Base-by-base conservation (phyloP, 2,329 filamentous ascomycete species). In the Aplosporella prunicola region DNA sequence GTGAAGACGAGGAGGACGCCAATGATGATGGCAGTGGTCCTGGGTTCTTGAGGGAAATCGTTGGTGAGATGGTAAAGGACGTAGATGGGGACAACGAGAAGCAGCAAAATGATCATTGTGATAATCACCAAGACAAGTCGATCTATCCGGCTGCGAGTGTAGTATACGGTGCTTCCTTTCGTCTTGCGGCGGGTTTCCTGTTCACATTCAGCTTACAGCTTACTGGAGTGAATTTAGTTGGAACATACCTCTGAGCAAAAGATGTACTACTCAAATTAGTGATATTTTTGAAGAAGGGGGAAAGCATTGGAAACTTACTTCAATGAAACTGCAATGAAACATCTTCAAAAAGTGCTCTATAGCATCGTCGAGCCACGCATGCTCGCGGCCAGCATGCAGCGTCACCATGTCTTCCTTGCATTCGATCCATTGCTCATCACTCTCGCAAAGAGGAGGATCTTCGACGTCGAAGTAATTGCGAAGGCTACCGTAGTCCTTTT, bases 341-440 rank as follows among this genome's bases (percentile, higher is more conserved):
- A 25, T n/a, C 14, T 27, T 43, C 5, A 51, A 30, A 2, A 47
- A 11, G 0, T 31, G 48, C 34, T 64, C 61, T 5, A 63, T 49
- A 0, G 39, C 27, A 2, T 45, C 45, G 35, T 66, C 63, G 0
- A 67, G 50, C 55, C 57, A 62, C 3, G 62, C 60, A 40, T 55
- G 51, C 22, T 64, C 61, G 35, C 62, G 43, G 0, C 61, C 59
- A 2, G 55, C 47, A 4, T 59, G 44, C 1, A 66, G 44, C 0
- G 60, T 60, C 8, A 67, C 50, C 1, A 66, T 37, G 38, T 67
- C 64, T 33, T 64, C 61, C 43, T 59, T 60, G 2, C 52, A 44
- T 7, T 52, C 44, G 9, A 64, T 55, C 41, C 57, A 66, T 11
- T 62, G 55, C 15, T 33, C 43, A n/a, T n/a, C n/a, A n/a, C n/a